Conservation (phyloP, 176 grass and related monocot species). For the Oryza punctata region DNA sequence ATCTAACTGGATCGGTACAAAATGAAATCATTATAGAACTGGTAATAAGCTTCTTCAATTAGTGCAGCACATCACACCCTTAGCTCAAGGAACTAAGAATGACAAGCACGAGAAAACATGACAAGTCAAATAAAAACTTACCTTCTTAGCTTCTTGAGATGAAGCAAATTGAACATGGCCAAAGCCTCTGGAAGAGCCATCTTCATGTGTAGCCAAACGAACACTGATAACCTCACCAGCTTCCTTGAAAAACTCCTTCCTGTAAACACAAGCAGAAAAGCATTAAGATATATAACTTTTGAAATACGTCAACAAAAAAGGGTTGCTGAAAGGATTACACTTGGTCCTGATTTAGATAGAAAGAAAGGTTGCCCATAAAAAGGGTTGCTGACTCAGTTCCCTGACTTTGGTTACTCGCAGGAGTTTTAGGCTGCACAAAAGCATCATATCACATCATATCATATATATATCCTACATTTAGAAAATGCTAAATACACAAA, state of each 20-base stretch:
- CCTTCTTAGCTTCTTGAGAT: slow-evolving; percentile 66
- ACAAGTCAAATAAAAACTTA: slow-evolving; percentile 8
- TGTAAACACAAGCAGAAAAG: slow-evolving; percentile 23
- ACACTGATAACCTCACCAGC: slow-evolving; percentile 66
- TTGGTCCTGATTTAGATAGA: slow-evolving; percentile 29
- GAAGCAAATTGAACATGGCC: slow-evolving; percentile 77
- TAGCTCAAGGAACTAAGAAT: not conserved
- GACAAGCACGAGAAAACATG: not conserved
- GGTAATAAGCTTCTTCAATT: not conserved
- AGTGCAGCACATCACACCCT: too few relatives aligned
- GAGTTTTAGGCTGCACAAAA: slow-evolving; percentile 65
- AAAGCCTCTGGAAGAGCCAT: slow-evolving; percentile 65
- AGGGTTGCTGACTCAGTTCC: slow-evolving; percentile 49
- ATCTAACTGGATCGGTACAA: not conserved
- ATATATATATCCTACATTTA: not conserved
- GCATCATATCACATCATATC: not conserved
- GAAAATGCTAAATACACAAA: not conserved
- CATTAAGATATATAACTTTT: not conserved
- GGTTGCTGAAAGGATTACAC: slow-evolving; percentile 53
- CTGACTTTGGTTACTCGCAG: slow-evolving; percentile 50
- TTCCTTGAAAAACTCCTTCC: slow-evolving; percentile 66
- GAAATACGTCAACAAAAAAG: not conserved
- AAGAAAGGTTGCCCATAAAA: slow-evolving; percentile 70
- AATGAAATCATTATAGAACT: not conserved
- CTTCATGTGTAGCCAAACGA: slow-evolving; percentile 53